Percentiles rank a stretch among this genome's conserved stretches.
phyloP scores from a whole-genome alignment of 768 basidiomycete genomes.

The Candolleomyces eurysporus region DNA sequence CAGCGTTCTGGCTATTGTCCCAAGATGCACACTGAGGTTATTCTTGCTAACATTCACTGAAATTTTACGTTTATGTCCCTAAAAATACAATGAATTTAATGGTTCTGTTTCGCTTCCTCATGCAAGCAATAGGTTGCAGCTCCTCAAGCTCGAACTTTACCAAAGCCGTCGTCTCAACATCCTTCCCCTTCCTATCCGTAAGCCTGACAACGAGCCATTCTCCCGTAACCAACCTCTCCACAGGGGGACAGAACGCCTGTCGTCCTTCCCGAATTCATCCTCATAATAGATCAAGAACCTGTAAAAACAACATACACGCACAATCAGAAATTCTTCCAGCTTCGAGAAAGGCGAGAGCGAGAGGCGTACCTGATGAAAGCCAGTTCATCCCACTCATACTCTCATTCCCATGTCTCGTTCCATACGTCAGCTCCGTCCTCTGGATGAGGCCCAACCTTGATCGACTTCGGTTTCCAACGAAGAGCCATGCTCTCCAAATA shows the following conservation, averaged over 20 bases:
- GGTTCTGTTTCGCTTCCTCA: too few relatives aligned
- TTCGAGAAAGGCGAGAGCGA: too few relatives aligned
- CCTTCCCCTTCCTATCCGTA: constrained; percentile 50
- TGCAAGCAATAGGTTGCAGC: too few relatives aligned
- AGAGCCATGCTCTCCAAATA: constrained; percentile 22
- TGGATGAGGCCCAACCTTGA: constrained; percentile 31
- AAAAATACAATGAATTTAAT: too few relatives aligned
- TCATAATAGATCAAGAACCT: constrained; percentile 39
- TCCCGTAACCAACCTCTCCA: constrained; percentile 44
- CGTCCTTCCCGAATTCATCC: constrained; percentile 43
- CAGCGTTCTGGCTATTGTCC: too few relatives aligned
- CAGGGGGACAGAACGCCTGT: constrained; percentile 50
- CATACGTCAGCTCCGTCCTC: constrained; percentile 39
- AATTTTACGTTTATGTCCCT: too few relatives aligned
- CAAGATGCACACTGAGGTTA: too few relatives aligned
- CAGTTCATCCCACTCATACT: constrained; percentile 47
- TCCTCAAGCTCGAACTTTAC: constrained; percentile 20
- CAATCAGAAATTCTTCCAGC: neutral
- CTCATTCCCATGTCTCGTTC: constrained; percentile 47
- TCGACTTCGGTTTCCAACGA: constrained; percentile 42
- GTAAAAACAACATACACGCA: neutral
- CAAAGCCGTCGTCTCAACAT: constrained; percentile 38
- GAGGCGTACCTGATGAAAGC: constrained; percentile 49
- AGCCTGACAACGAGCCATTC: constrained; percentile 48
- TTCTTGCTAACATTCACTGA: too few relatives aligned